Evolutionary conservation across 164 flowering plant species (phyloP), one percentile per base, ranked within the genome.

Genomic region (Magnolia kwangsiensis): DNA sequence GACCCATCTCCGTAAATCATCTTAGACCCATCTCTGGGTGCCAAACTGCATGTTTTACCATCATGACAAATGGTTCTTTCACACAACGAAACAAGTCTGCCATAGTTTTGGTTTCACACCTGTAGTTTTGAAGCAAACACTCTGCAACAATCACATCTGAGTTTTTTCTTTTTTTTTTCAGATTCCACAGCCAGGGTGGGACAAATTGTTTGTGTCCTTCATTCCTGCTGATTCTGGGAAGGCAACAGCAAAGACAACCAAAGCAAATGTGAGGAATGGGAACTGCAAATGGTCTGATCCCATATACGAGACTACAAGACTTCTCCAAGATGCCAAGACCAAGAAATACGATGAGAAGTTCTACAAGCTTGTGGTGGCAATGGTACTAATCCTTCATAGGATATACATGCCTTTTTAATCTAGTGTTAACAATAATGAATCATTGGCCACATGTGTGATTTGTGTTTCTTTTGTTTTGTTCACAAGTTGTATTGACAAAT

Each of bases 251-350:
- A 94, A 96, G 84, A 96, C 99, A 69, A 93, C 90, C 67, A 96
- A 93, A 83, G 91, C 97, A 74, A 90, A 81, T 87, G 99, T 94
- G 66, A 86, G 92, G 84, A 96, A 90, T 82, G 99, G 99, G 71
- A 84, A 87, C 23, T 96, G 99, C 86, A 96, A 94, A 86, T 96
- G 99, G 99, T 91, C 82, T 14, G 99, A 96, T 89, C 98, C 99
- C 51, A 91, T 96, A 78, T 96, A 96, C 87, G 99, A 96, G 86
- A 94, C 97, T 13, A 90, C 99, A 71, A 90, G 95, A 80, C 98
- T 94, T 86, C 91, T 96, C 24, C 96, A 87, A 82, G 97, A 96
- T 84, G 81, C 83, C 50, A 92, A 79, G 86, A 92, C 90, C 75
- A 94, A 87, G 78, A 85, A 87, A 75, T 94, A 81, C 79, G 99